phyloP scores from a whole-genome alignment of 495 filamentous ascomycete species.

The Collariella sp. region DNA sequence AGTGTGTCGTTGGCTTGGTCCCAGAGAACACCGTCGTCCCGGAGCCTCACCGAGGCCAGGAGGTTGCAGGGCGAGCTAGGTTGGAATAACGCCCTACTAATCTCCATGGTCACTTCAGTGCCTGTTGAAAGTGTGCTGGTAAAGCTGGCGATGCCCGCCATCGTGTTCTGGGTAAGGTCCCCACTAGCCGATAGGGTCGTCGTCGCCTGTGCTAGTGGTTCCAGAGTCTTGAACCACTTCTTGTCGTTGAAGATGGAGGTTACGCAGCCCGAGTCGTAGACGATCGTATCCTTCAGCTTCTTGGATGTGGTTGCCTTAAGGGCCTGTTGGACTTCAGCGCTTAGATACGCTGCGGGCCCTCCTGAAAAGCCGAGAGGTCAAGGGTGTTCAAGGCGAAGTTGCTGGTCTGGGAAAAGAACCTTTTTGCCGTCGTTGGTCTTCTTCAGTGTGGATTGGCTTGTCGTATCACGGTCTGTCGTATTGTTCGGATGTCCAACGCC shows the following conservation, averaged over 20 bases:
- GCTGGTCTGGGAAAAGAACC: too few species aligned
- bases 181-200: too few species aligned
- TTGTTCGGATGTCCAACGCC: background rate
- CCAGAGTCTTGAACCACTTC: background rate
- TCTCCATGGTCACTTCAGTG: background rate
- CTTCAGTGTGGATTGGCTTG: background rate
- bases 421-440: background rate
- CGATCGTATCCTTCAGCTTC: background rate
- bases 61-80: background rate
- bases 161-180: too few species aligned
- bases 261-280: background rate
- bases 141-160: too few species aligned
- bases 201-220: background rate
- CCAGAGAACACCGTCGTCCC: background rate
- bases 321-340: constrained; percentile 2
- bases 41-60: background rate
- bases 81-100: background rate
- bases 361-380: too few species aligned
- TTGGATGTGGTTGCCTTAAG: background rate
- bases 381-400: too few species aligned
- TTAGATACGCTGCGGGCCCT: background rate
- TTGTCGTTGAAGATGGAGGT: background rate
- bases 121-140: too few species aligned
- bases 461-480: background rate
- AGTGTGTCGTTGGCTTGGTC: background rate